phyloP scores from a whole-genome alignment of 495 filamentous ascomycete genomes.

The Neurospora terricola region DNA sequence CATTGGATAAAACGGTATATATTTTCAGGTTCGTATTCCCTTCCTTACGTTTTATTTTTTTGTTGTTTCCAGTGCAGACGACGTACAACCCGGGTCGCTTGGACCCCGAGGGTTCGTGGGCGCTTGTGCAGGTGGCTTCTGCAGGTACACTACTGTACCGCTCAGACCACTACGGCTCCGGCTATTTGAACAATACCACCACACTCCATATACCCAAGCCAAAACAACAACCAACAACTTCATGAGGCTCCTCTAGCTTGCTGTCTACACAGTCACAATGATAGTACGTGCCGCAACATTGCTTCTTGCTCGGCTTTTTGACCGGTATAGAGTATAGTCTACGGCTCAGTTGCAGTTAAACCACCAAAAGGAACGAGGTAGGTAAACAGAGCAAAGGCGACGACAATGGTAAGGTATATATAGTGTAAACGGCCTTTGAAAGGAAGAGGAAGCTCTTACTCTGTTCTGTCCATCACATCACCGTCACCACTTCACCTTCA shows the following conservation, averaged over 20 bases:
- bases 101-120: background rate
- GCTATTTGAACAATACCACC: background rate
- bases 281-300: background rate
- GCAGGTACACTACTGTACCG: background rate
- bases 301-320: background rate
- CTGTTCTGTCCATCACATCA: background rate
- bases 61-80: background rate
- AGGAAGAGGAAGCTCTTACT: background rate
- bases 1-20: background rate
- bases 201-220: background rate
- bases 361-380: background rate
- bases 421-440: background rate
- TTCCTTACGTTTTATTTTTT: background rate
- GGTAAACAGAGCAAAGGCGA: background rate
- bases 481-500: background rate
- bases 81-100: background rate
- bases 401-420: background rate
- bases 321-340: background rate
- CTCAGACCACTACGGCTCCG: background rate
- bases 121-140: background rate
- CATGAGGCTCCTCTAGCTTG: background rate
- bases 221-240: background rate
- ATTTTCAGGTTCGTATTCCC: too few species aligned
- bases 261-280: background rate
- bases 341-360: background rate